Base-by-base conservation (phyloP, 2,329 filamentous ascomycete genomes). In the Fusarium coicis region DNA sequence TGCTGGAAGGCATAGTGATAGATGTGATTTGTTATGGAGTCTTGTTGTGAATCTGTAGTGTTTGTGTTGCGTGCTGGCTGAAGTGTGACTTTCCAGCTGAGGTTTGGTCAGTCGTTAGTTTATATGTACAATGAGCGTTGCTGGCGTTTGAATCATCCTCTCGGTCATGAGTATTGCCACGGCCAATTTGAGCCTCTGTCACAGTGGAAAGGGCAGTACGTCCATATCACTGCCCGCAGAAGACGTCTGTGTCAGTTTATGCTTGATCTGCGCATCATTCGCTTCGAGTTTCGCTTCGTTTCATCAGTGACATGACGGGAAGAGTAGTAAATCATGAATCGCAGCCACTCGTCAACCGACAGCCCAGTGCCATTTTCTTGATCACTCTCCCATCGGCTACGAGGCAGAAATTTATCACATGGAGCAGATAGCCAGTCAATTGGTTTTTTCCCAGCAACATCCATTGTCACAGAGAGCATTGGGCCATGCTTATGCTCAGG, bases 51-150 rank as follows among this genome's bases (percentile, higher is more conserved):
- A 34, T 34, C 14, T 34, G 14, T 34, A 15, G 32, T 15, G 2
- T 34, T 3, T 14, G 7, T 15, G 32, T 34, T 34, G 32, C 32
- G 15, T 32, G 6, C 5, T 23, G 7, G 16, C 12, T 26, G 4
- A 23, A 8, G 16, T 36, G 47, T 52, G 47, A 36, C 0, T 3
- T 8, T 26, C n/a, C 3, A 11, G n/a, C n/a, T 15, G 9, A 11
- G 9, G 4, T 26, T 4, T 16, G 9, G 11, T 0, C 5, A 19
- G 4, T 12, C 0, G 6, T 18, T 9, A 1, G 2, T 2, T 52
- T 52, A 52, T 34, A 50, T 49, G 15, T 3, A 14, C 10, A 1
- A 7, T 10, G 8, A 4, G 3, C 0, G 2, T 49, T 8, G 15
- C 21, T 7, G 7, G 10, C 30, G 0, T 7, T 5, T 23, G 16